These are phyloP conservation scores for Cystobasidium pallidum DNA, from an alignment of 1,284 basidiomycete genomes.

Conservation along the genomic window DNA sequence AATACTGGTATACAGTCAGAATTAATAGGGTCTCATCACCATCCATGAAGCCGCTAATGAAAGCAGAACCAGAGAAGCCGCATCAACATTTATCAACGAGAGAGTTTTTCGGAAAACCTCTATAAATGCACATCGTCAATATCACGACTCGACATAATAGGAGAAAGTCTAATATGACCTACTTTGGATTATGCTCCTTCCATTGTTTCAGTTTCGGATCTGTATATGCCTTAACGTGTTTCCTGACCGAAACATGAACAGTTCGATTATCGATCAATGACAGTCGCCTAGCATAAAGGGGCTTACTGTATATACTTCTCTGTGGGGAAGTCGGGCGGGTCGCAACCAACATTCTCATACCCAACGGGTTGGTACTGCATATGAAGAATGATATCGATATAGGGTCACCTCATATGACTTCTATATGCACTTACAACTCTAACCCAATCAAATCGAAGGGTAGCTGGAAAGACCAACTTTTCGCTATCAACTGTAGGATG, in stretches of 20 bases:
- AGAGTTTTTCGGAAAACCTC: conserved; percentile 32
- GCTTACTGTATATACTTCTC: conserved; percentile 64
- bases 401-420: conserved; percentile 64
- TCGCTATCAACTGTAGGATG: conserved; percentile 17
- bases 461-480: conserved; percentile 47
- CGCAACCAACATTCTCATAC: conserved; percentile 60
- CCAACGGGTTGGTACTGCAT: conserved; percentile 5
- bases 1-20: too few relatives aligned
- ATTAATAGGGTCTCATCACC: too few relatives aligned
- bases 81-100: conserved; percentile 16
- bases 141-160: neutral
- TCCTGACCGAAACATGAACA: neutral
- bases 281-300: neutral
- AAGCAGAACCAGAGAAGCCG: neutral
- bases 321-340: conserved; percentile 77
- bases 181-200: conserved; percentile 27
- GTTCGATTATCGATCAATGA: neutral
- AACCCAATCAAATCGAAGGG: conserved; percentile 78
- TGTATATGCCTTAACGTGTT: conserved; percentile 27
- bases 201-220: conserved; percentile 14
- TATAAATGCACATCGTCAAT: neutral
- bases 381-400: conserved; percentile 57
- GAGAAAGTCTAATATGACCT: neutral
- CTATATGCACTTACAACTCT: conserved; percentile 56
- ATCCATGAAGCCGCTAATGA: neutral